Conservation (phyloP, 345 rosid genomes). For the Ricinus communis region DNA sequence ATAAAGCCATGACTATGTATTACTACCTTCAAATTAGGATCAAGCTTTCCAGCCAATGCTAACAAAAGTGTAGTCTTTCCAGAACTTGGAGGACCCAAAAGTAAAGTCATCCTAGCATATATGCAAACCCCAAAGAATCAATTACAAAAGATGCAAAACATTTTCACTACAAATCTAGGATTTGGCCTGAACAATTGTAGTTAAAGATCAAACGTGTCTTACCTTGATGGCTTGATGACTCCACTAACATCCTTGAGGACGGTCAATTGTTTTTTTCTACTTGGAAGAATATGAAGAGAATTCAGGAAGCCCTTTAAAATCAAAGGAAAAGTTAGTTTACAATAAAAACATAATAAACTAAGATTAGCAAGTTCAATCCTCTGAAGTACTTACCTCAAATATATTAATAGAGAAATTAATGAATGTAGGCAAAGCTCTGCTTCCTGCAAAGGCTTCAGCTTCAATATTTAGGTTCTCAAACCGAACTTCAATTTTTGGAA, state of each 20-base stretch:
- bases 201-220: background rate
- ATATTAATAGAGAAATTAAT: constrained; percentile 42
- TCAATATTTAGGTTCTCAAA: constrained; percentile 46
- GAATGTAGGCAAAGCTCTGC: constrained; percentile 61
- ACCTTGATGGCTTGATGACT: constrained; percentile 69
- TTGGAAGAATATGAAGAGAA: constrained; percentile 40
- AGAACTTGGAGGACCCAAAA: constrained; percentile 81
- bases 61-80: constrained; percentile 77
- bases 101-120: constrained; percentile 57
- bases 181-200: background rate
- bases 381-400: constrained; percentile 45
- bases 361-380: background rate
- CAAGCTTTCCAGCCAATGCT: constrained; percentile 82
- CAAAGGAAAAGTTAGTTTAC: background rate
- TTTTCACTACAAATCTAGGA: background rate
- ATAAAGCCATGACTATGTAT: background rate
- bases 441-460: constrained; percentile 61
- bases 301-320: constrained; percentile 26
- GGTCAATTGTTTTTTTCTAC: constrained; percentile 46
- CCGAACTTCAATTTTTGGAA: constrained; percentile 52
- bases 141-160: background rate
- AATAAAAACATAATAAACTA: background rate
- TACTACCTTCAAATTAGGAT: constrained; percentile 47
- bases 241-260: constrained; percentile 72
- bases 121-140: background rate